Percentiles rank a stretch among this genome's conserved stretches.
Evolutionary conservation across 2,329 filamentous ascomycete genomes (phyloP).

Genomic region (Ophiostoma sp.): DNA sequence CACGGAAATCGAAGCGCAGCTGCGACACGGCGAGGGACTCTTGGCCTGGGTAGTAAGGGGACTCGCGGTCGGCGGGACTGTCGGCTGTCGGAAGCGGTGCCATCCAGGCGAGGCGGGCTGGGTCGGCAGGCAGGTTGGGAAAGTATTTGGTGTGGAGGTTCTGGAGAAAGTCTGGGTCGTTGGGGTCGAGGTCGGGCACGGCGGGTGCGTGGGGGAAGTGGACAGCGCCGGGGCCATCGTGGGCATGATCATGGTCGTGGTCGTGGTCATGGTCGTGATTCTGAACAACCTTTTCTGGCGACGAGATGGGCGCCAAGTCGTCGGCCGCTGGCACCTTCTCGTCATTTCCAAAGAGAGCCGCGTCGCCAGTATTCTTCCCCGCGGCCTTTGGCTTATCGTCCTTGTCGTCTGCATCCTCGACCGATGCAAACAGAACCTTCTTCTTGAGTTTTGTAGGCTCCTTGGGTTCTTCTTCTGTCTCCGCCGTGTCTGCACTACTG

Average conservation of each 20-base stretch:
- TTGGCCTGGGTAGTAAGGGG: conserved; percentile 79
- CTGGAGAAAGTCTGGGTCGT: conserved; percentile 77
- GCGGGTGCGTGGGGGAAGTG: conserved; percentile 62
- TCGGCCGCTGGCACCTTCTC: conserved; percentile 41
- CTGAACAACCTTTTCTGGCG: conserved; percentile 27
- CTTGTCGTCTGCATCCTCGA: conserved; percentile 16
- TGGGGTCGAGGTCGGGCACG: conserved; percentile 75
- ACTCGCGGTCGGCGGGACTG: conserved; percentile 65
- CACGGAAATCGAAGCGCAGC: conserved; percentile 86
- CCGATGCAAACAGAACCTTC: conserved; percentile 32
- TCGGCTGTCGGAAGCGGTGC: conserved; percentile 66
- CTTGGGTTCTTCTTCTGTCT: conserved; percentile 21
- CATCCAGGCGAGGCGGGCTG: conserved; percentile 88
- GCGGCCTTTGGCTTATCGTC: neutral
- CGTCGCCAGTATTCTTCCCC: neutral
- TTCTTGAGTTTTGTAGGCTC: conserved; percentile 35
- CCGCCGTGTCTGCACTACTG: neutral
- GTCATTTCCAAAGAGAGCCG: neutral
- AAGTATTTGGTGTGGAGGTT: conserved; percentile 93
- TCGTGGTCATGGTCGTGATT: conserved; percentile 31
- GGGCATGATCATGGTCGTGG: conserved; percentile 31
- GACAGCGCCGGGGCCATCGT: conserved; percentile 38
- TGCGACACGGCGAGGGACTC: conserved; percentile 70
- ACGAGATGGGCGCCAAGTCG: conserved; percentile 44
- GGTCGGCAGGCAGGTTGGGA: conserved; percentile 80